Base-by-base conservation (phyloP, 352 stramenopile species). In the Phytophthora fragariae region DNA sequence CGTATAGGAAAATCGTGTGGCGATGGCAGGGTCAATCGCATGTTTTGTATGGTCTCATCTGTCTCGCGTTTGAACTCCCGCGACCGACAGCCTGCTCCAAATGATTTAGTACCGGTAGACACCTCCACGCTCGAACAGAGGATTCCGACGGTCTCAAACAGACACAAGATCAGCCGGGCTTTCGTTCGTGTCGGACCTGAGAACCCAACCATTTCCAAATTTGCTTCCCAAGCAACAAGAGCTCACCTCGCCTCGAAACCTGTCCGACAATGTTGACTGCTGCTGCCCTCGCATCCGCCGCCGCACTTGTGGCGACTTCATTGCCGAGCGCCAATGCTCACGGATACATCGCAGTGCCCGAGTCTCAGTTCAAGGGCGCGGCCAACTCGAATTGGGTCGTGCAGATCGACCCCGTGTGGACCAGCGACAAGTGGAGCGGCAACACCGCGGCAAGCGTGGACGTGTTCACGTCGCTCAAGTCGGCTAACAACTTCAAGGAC, bases 331-430 rank as follows among this genome's bases (percentile, higher is more conserved):
- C n/a, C 12, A n/a, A 67, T 5, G 66, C n/a, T 10, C 66, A 73
- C 53, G 66, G 66, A 29, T 73, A 68, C 58, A 64, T 73, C 27
- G 24, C 31, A 6, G 60, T 57, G 37, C 66, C 66, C 3, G 27
- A 54, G 27, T 33, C 66, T 5, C 14, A 68, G 41, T 68, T 68
- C 53, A 35, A 35, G 0, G 52, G 37, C 31, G 62, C 59, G 19
- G 59, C 31, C n/a, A 68, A 41, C 12, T 68, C 58, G 17, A 52
- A 52, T 0, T 73, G 66, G 59, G 37, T 68, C 7, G 58, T 68
- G 11, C 58, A 73, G 19, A 73, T 73, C 14, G 41, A 64, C 15
- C 66, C 66, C 1, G 9, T 24, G 12, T 68, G 41, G 44, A 2
- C 41, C 1, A 62, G 66, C 54, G 66, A 68, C 21, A 54, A 54